Evolutionary conservation across 495 filamentous ascomycete genomes (phyloP).

Genomic region (Xylaria cubensis): DNA sequence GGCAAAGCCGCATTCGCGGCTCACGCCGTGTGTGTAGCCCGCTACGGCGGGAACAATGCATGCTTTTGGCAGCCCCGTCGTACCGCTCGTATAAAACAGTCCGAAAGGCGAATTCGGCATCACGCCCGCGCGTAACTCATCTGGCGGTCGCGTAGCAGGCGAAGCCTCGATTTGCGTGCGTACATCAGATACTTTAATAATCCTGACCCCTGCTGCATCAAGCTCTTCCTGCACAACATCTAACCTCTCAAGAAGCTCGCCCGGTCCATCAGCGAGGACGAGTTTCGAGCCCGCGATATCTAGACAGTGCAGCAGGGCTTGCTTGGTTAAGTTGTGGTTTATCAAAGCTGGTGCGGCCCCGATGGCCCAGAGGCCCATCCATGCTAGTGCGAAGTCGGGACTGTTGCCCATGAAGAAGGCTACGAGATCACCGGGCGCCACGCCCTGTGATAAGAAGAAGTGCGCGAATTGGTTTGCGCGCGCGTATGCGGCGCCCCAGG

Average conservation of each 20-base stretch:
- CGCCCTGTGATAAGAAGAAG: constrained; percentile 63
- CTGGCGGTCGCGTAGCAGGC: constrained; percentile 55
- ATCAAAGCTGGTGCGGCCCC: constrained; percentile 75
- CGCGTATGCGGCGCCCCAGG: constrained; percentile 63
- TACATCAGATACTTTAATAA: constrained; percentile 56
- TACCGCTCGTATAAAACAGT: constrained; percentile 75
- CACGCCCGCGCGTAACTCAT: constrained; percentile 56
- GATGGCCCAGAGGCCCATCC: constrained; percentile 67
- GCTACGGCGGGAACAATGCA: constrained; percentile 59
- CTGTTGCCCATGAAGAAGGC: constrained; percentile 73
- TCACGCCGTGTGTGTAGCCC: constrained; percentile 39
- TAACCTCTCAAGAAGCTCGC: constrained; percentile 59
- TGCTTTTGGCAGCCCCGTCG: constrained; percentile 71
- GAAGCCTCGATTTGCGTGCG: constrained; percentile 55
- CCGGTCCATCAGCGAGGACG: constrained; percentile 71
- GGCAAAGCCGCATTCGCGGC: constrained; percentile 36
- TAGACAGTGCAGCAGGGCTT: constrained; percentile 74
- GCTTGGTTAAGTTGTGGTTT: constrained; percentile 72
- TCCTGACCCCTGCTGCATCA: constrained; percentile 59
- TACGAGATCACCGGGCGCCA: constrained; percentile 70
- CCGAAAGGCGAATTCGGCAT: constrained; percentile 59
- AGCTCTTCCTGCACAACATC: constrained; percentile 58
- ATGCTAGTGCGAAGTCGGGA: constrained; percentile 70
- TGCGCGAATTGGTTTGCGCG: constrained; percentile 67
- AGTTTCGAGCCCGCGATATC: constrained; percentile 64